These are phyloP conservation scores for Penicillium brasilianum DNA, from an alignment of 2,329 filamentous ascomycete genomes.

Conservation along the genomic window DNA sequence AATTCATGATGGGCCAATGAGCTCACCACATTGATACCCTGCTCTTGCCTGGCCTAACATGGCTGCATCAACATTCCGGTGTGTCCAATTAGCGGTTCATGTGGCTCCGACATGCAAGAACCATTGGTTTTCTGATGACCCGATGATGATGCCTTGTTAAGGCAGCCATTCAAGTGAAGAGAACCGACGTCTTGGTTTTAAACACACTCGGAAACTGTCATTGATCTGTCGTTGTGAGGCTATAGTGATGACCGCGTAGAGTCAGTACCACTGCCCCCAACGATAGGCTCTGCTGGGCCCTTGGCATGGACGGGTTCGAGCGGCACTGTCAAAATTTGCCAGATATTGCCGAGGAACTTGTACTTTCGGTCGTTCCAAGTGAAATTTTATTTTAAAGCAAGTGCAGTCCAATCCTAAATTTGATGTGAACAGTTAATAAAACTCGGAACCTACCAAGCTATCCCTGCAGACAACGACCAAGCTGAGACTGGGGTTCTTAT, in stretches of 20 bases:
- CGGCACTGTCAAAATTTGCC: too few relatives aligned
- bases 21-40: neutral
- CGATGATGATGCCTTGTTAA: neutral
- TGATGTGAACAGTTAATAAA: too few relatives aligned
- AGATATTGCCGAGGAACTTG: too few relatives aligned
- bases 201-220: neutral
- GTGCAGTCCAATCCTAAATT: too few relatives aligned
- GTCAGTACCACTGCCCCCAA: too few relatives aligned
- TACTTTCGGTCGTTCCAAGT: too few relatives aligned
- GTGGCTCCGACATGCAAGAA: neutral
- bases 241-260: neutral
- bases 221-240: neutral
- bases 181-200: neutral
- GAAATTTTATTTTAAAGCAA: too few relatives aligned
- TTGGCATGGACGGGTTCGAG: too few relatives aligned
- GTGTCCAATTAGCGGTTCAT: neutral
- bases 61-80: neutral
- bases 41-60: neutral
- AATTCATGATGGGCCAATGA: neutral
- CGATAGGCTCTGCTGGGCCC: too few relatives aligned
- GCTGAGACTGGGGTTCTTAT: too few relatives aligned
- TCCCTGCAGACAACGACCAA: too few relatives aligned
- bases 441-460: too few relatives aligned
- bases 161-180: neutral
- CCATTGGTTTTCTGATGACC: neutral